Evolutionary conservation across 2,329 filamentous ascomycete genomes (phyloP), one percentile per base, ranked within the genome.

Genomic region (Botryotinia calthae): DNA sequence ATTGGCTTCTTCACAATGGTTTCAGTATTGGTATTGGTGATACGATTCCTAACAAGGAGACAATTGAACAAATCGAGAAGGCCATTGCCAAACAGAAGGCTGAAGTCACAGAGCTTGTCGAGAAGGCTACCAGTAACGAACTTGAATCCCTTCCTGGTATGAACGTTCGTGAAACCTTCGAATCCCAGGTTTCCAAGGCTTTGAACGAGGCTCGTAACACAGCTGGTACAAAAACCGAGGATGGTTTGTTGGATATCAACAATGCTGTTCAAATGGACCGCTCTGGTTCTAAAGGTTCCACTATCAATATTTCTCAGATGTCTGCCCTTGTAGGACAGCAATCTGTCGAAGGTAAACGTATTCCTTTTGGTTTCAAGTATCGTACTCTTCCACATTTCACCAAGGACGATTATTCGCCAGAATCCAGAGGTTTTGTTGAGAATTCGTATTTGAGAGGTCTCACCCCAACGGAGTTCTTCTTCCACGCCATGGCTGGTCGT

Each of bases 261-360:
- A 98, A 98, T 80, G 95, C 95, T 68, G 94, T 97, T 71, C 93
- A 94, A 80, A 99, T 98, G 93, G 94, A 97, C 74, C 90, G 91
- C 70, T 98, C 96, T 73, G 96, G 96, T 80, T 99, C 97, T 78
- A 99, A 99, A 86, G 96, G 96, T 82, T 98, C 96, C 3, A 95
- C 94, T 20, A 98, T 99, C 86, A 99, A 99, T 82, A 98, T 99
- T 79, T 98, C 97, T 25, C 96, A 99, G 84, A 99, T 99, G 96
- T 97, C 95, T 75, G 96, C 96, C 40, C 89, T 98, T 76, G 97
- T 99, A 74, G 96, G 97, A 77, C 96, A 99, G 82, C 97, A 99
- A 82, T 97, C 97, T 76, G 94, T 99, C 14, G 96, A 99, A 84
- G 97, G 96, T 79, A 97, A 97, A 84, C 96, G 96, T 86, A 97